Evolutionary conservation across 2,329 filamentous ascomycete genomes (phyloP), one percentile per base, ranked within the genome.

Genomic region (Lachnellula occidentalis): DNA sequence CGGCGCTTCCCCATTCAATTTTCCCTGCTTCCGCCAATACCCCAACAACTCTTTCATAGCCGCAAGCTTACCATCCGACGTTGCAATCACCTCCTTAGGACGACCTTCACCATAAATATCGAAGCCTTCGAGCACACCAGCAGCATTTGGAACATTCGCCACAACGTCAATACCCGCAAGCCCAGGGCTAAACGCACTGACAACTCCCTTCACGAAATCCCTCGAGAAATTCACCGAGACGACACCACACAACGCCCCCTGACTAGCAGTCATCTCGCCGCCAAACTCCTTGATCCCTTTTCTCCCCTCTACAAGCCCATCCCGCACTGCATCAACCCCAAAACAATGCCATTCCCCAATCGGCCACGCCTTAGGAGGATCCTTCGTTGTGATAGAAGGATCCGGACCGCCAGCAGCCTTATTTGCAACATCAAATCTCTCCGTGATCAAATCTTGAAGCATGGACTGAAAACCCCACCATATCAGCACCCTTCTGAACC

Each of bases 161-260:
- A 64, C 8, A 9, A 66, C 55, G 37, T 55, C 39, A 22, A 62
- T 24, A 5, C 51, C 27, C 1, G 48, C 31, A 5, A 21, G 21
- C 3, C 34, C 49, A 12, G 27, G 31, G 21, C 54, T 51, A n/a
- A 46, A 34, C 21, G 50, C 41, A 37, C 51, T 34, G 37, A 67
- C 37, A 34, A 64, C 61, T 5, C 63, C 66, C 21, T 45, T 46
- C 27, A 68, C 58, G 21, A 66, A 67, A 6, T 53, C 43, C 5
- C 34, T 46, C 2, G 58, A 63, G 45, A 66, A 66, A 49, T 64
- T 68, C 9, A 63, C 65, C 3, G 61, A 65, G 5, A 65, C 51
- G 8, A 67, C 53, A n/a, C 58, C 64, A 56, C 61, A 67, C 8
- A 27, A 55, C 4, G 31, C 45, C 5, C 45, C 41, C 5, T 39